phyloP scores from a whole-genome alignment of 495 filamentous ascomycete species.

The Xylaria intraflava region DNA sequence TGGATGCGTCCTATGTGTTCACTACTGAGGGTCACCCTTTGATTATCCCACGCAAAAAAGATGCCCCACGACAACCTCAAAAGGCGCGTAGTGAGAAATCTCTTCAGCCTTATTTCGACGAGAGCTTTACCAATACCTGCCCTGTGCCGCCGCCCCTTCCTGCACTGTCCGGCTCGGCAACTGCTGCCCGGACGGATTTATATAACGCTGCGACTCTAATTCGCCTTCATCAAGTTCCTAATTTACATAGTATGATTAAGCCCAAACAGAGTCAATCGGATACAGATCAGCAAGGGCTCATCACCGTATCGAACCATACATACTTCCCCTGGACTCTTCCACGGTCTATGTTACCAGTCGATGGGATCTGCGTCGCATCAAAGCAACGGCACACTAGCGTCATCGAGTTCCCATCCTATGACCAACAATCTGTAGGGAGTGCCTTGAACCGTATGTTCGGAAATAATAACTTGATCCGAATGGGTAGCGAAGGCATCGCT shows the following conservation, averaged over 20 bases:
- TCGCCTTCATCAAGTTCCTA: conserved; percentile 69
- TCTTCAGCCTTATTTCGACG: conserved; percentile 27
- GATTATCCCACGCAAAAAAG: conserved; percentile 60
- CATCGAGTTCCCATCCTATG: conserved; percentile 71
- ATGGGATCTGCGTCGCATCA: conserved; percentile 59
- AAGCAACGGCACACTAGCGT: conserved; percentile 54
- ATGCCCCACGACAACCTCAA: conserved; percentile 4
- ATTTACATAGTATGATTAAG: conserved; percentile 35
- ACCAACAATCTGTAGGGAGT: conserved; percentile 48
- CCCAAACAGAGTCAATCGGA: conserved; percentile 5
- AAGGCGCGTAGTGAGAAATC: conserved; percentile 10
- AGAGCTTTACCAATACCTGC: conserved; percentile 49
- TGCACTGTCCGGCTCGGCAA: conserved; percentile 66
- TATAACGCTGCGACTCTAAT: conserved; percentile 88
- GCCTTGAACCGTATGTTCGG: conserved; percentile 52
- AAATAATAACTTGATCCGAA: conserved; percentile 40
- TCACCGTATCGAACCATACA: conserved; percentile 61
- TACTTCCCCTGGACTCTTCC: conserved; percentile 93
- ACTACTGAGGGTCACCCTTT: conserved; percentile 94
- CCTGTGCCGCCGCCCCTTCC: conserved; percentile 50
- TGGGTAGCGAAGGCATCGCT: conserved; percentile 60
- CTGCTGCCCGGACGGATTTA: conserved; percentile 75
- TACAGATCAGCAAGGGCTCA: conserved; percentile 18
- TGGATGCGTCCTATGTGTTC: conserved; percentile 86
- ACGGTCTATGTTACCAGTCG: conserved; percentile 58